These are phyloP conservation scores for Barnettozyma vustinii DNA, from an alignment of 805 yeast species.

Conservation along the genomic window DNA sequence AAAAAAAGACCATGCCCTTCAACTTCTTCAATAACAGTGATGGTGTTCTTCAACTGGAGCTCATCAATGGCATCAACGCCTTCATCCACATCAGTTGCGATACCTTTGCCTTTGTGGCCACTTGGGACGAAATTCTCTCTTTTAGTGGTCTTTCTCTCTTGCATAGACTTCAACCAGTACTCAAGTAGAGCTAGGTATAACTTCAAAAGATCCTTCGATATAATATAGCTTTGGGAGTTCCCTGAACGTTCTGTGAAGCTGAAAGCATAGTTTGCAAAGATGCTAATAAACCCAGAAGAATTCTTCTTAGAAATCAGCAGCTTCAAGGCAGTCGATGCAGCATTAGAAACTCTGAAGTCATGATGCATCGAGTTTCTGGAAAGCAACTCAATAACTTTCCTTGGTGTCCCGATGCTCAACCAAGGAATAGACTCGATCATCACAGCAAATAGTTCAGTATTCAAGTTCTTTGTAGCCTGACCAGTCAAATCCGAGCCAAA, in stretches of 20 bases:
- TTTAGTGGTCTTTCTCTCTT: conserved; percentile 26
- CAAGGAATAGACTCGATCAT: conserved; percentile 72
- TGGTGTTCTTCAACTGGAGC: conserved; percentile 69
- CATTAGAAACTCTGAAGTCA: conserved; percentile 53
- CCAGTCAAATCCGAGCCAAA: conserved; percentile 38
- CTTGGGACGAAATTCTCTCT: conserved; percentile 13
- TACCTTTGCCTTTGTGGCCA: not conserved
- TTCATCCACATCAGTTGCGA: conserved; percentile 10
- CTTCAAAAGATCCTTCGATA: conserved; percentile 56
- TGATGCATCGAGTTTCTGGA: conserved; percentile 73
- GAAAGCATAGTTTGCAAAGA: conserved; percentile 76
- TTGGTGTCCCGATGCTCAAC: conserved; percentile 53
- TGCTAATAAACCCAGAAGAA: conserved; percentile 64
- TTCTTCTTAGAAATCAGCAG: conserved; percentile 62
- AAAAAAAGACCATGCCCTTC: conserved; percentile 95
- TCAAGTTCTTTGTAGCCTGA: conserved; percentile 32
- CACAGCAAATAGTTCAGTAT: conserved; percentile 60
- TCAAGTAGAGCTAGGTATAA: conserved; percentile 75
- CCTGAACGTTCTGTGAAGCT: conserved; percentile 68
- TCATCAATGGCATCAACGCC: conserved; percentile 44
- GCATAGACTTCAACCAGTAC: conserved; percentile 74
- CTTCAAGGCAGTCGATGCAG: conserved; percentile 60
- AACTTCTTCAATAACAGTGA: conserved; percentile 86
- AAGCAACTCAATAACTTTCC: conserved; percentile 66
- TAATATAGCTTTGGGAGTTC: conserved; percentile 51